Evolutionary conservation across 768 basidiomycete genomes (phyloP), one percentile per base, ranked within the genome.

Genomic region (Sporobolomyces pararoseus): DNA sequence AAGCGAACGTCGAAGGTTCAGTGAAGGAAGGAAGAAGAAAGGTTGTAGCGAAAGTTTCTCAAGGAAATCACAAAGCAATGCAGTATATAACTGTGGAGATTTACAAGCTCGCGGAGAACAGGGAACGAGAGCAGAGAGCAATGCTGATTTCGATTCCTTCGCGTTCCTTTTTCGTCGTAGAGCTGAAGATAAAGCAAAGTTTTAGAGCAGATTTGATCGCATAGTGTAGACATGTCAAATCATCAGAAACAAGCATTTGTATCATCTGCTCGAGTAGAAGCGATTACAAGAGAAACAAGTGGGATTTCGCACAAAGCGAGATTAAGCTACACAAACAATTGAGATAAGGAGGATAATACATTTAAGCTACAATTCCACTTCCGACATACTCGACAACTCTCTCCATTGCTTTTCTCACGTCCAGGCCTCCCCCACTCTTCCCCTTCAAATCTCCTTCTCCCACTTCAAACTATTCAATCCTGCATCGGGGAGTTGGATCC

Each of bases 371-470:
- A n/a, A n/a, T n/a, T n/a, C n/a, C n/a, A n/a, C n/a, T n/a, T n/a
- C n/a, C n/a, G n/a, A n/a, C n/a, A n/a, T n/a, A n/a, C n/a, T n/a
- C n/a, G 9, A 42, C 39, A 42, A 17, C 10, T 42, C 39, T 42
- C 39, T 9, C 9, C 9, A 42, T 17, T 42, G 39, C 14, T 29
- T 52, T 12, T 27, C 9, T 7, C 16, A 12, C 10, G 31, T 25
- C 51, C 50, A 51, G 25, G 7, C 50, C 25, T 27, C 10, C 10
- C 50, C n/a, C n/a, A n/a, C n/a, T n/a, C n/a, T n/a, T n/a, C n/a
- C n/a, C n/a, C n/a, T n/a, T 61, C 59, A 61, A 21, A 19, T 14
- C 35, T 61, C 59, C 32, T 49, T 61, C 59, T 61, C 46, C 59
- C 59, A 61, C n/a, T 34, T 61, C 46, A 61, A 6, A 2, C 32